Conservation (phyloP, 1,284 basidiomycete genomes). For the Microbotryum violaceum region DNA sequence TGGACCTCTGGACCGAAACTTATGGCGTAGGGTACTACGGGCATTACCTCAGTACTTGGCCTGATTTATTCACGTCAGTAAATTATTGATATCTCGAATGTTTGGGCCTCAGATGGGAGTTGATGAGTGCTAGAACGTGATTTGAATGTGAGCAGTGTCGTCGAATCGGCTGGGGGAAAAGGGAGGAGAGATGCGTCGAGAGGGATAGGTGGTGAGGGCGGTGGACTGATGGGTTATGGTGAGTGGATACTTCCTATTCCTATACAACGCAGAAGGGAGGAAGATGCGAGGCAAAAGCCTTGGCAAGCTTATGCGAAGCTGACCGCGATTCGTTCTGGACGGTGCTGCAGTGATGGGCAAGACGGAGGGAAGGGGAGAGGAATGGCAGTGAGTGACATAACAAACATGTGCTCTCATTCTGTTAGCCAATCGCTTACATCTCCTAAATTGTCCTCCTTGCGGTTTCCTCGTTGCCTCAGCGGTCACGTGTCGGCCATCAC, state of each 20-base stretch:
- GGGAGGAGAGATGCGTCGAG: conserved; percentile 51
- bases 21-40: conserved; percentile 81
- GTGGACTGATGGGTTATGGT: conserved; percentile 81
- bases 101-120: neutral
- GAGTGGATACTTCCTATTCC: no score
- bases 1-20: conserved; percentile 91
- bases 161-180: conserved; percentile 20
- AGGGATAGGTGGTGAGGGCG: conserved; percentile 56
- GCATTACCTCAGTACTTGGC: conserved; percentile 77
- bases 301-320: neutral
- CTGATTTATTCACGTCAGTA: conserved; percentile 63
- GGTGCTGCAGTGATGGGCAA: conserved; percentile 64
- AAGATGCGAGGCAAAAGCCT: no score
- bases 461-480: conserved; percentile 12
- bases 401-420: neutral
- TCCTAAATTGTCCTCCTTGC: neutral
- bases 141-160: conserved; percentile 17
- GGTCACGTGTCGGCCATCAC: conserved; percentile 86
- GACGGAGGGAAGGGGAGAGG: conserved; percentile 61
- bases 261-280: no score
- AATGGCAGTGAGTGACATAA: conserved; percentile 54
- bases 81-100: neutral
- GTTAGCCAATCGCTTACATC: conserved; percentile 12
- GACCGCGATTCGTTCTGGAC: neutral
- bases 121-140: neutral